These are phyloP conservation scores for Solanum lycopersicoides DNA, from an alignment of 257 asterid genomes.

Conservation along the genomic window DNA sequence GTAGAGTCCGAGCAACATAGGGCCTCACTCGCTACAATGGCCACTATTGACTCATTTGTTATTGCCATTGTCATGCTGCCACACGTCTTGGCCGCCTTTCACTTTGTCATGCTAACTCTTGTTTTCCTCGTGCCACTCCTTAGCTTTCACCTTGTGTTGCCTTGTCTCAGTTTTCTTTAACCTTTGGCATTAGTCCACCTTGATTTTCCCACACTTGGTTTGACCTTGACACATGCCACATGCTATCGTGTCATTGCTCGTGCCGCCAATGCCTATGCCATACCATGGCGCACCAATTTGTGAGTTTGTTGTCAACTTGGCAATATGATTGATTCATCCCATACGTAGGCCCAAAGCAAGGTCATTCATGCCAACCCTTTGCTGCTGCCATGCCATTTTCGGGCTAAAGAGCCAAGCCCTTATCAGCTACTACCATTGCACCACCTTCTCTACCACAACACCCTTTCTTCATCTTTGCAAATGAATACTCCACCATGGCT, in stretches of 20 bases:
- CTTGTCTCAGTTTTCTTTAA: neutral
- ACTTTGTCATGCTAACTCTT: neutral
- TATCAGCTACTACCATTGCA: neutral
- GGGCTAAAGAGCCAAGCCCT: neutral
- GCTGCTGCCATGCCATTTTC: neutral
- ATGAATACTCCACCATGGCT: neutral
- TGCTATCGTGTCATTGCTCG: neutral
- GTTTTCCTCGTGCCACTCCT: neutral
- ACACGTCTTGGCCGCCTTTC: neutral
- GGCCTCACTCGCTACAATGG: neutral
- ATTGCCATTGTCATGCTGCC: neutral
- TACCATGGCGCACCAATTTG: neutral
- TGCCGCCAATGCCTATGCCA: neutral
- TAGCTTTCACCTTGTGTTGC: neutral
- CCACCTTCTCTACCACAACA: neutral
- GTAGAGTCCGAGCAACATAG: neutral
- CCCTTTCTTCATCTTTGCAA: neutral
- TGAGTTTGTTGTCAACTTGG: neutral
- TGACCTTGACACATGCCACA: neutral
- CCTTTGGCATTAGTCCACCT: neutral
- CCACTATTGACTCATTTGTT: neutral
- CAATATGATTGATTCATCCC: neutral
- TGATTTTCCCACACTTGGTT: neutral
- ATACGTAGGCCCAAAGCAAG: neutral
- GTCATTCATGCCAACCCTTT: neutral